Evolutionary conservation across 2,329 filamentous ascomycete genomes (phyloP).

Genomic region (Escovopsis sp.): DNA sequence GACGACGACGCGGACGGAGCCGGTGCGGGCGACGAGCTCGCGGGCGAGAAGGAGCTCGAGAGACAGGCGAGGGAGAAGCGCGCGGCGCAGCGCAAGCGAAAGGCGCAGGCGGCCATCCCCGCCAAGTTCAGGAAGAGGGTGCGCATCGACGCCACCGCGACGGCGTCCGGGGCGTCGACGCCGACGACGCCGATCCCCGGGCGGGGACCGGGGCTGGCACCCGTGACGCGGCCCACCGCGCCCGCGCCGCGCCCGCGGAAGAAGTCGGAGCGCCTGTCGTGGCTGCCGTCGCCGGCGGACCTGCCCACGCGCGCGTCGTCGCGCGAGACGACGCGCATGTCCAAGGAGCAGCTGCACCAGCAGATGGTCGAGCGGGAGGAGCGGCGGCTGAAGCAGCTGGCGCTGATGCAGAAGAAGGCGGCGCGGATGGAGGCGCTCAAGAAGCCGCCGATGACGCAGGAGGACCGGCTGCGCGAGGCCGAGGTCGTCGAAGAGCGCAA

Average conservation of each 20-base stretch:
- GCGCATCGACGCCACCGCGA: slow-evolving; percentile 45
- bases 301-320: slow-evolving; percentile 44
- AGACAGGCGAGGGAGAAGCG: slow-evolving; percentile 57
- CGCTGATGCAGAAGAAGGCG: slow-evolving; percentile 50
- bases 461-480: slow-evolving; percentile 69
- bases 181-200: no score
- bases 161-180: slow-evolving; percentile 11
- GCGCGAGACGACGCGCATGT: slow-evolving; percentile 41
- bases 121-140: slow-evolving; percentile 61
- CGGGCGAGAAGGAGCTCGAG: slow-evolving; percentile 78
- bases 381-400: slow-evolving; percentile 55
- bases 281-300: slow-evolving; percentile 40
- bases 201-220: no score
- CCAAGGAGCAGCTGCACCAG: slow-evolving; percentile 48
- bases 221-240: slow-evolving; percentile 17
- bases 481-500: slow-evolving; percentile 74
- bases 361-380: slow-evolving; percentile 62
- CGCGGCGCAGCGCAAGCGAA: slow-evolving; percentile 60
- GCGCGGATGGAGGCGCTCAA: slow-evolving; percentile 60
- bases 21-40: slow-evolving; percentile 49
- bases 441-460: slow-evolving; percentile 74
- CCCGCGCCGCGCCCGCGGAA: slow-evolving; percentile 39
- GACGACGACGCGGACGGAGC: slow-evolving; percentile 42
- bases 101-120: slow-evolving; percentile 60
- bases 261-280: slow-evolving; percentile 44